phyloP scores from a whole-genome alignment of 805 yeast genomes.

The Teunomyces panamensis region DNA sequence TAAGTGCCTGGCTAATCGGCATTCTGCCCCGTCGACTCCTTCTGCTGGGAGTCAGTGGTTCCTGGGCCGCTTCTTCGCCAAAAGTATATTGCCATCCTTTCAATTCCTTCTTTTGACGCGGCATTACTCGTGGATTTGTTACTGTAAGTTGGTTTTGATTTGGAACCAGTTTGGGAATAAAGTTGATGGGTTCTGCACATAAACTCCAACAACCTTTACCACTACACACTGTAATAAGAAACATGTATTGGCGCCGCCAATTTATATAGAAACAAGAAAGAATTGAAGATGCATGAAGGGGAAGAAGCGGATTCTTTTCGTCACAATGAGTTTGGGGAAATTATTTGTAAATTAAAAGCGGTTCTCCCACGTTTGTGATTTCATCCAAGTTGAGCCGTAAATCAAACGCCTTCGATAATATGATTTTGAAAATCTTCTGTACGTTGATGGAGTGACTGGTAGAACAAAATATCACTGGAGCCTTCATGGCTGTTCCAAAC shows the following conservation, averaged over 20 bases:
- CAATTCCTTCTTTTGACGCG: conserved; percentile 8
- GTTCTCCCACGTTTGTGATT: conserved; percentile 85
- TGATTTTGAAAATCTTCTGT: conserved; percentile 88
- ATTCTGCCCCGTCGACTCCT: conserved; percentile 13
- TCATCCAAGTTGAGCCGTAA: conserved; percentile 80
- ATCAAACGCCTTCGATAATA: conserved; percentile 88
- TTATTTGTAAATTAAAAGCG: conserved; percentile 66
- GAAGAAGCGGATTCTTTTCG: neutral
- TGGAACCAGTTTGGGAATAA: neutral
- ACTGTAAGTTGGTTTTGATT: neutral
- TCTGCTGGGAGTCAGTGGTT: conserved; percentile 1
- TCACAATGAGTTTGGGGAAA: too few species aligned
- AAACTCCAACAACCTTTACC: neutral
- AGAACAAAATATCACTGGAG: conserved; percentile 82
- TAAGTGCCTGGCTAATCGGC: conserved; percentile 6
- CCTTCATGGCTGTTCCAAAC: conserved; percentile 87
- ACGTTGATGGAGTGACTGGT: conserved; percentile 90
- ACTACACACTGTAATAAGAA: neutral
- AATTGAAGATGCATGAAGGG: conserved; percentile 2
- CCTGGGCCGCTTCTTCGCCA: conserved; percentile 7
- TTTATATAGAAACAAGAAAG: conserved; percentile 1
- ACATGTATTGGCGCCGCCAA: conserved; percentile 1
- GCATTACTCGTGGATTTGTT: neutral
- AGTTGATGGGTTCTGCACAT: neutral
- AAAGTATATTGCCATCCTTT: conserved; percentile 36